Base-by-base conservation (phyloP, 2,329 filamentous ascomycete species). In the Elsinoe ampelina region DNA sequence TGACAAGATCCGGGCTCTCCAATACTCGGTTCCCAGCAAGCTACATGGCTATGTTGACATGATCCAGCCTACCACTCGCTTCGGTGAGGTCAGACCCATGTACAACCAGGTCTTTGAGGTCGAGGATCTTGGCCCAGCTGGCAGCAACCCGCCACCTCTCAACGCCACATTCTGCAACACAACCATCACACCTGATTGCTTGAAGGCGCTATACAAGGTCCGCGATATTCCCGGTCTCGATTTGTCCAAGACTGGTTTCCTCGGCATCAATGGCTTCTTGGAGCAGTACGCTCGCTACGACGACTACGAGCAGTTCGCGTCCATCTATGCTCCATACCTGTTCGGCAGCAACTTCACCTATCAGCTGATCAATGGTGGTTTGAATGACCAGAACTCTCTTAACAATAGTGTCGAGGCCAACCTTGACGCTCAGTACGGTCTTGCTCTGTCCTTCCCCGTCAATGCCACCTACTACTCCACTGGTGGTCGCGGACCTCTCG, bases 21-120 rank as follows among this genome's bases (percentile, higher is more conserved):
- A 75, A 47, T 87, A 87, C 68, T 85, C 81, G 0, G 75, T 87
- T 1, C 85, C 84, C 0, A 72, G 72, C 52, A 67, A 75, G 0
- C 67, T 87, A 6, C 73, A 75, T 55, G 63, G 71, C 30, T 72
- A 81, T 61, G 75, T 81, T 57, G 78, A 81, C 61, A 75, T 77
- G 35, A 77, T 82, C 26, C 80, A 82, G 64, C 80, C 80, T 1
- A 83, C 80, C 0, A 82, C 76, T 42, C 79, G 79, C 0, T 83
- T 83, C 68, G 76, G 77, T 61, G 71, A 73, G 62, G 69, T 61
- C 63, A 38, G 63, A 64, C 43, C 60, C 54, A 63, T 72, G 42
- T 74, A 81, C 62, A 75, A 87, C 58, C 39, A 45, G 20, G 54
- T 56, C 5, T 45, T 45, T n/a, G 54, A 56, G 17, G 42, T 58